Evolutionary conservation across 805 yeast species (phyloP).

Genomic region (Barnettozyma wickerhamii): DNA sequence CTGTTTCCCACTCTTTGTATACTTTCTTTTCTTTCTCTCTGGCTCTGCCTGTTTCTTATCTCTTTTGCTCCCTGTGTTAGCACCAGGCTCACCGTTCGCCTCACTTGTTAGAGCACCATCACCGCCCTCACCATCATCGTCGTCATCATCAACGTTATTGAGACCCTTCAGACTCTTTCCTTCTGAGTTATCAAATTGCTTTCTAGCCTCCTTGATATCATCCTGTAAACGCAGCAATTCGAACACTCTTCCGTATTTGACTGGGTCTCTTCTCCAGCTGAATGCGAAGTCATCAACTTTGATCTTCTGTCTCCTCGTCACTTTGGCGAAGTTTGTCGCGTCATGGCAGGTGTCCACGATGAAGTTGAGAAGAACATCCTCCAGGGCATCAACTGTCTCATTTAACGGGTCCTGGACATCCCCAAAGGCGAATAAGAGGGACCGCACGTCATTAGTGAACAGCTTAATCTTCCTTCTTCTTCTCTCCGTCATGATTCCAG

Average conservation of each 20-base stretch:
- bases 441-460: slow-evolving; percentile 48
- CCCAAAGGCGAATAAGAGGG: slow-evolving; percentile 67
- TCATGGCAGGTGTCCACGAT: slow-evolving; percentile 56
- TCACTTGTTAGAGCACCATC: slow-evolving; percentile 19
- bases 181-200: slow-evolving; percentile 62
- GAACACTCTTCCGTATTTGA: slow-evolving; percentile 64
- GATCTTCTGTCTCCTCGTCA: slow-evolving; percentile 54
- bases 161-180: slow-evolving; percentile 33
- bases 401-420: slow-evolving; percentile 64
- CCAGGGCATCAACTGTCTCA: slow-evolving; percentile 61
- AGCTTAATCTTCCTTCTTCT: slow-evolving; percentile 37
- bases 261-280: slow-evolving; percentile 60
- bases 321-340: slow-evolving; percentile 45
- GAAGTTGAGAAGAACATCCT: slow-evolving; percentile 63
- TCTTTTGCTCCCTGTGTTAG: slow-evolving; percentile 2
- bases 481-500: slow-evolving; percentile 19
- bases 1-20: slow-evolving; percentile 29
- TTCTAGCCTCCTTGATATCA: slow-evolving; percentile 61
- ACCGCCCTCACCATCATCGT: slow-evolving; percentile 24
- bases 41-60: slow-evolving; percentile 13
- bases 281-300: slow-evolving; percentile 71
- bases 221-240: slow-evolving; percentile 58
- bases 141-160: slow-evolving; percentile 26
- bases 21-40: slow-evolving; percentile 26
- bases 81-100: slow-evolving; percentile 19